A percentile compares a stretch with the other conserved stretches of the same genome.
These are phyloP conservation scores for Sporodiniella umbellata DNA, from an alignment of 371 early-diverging fungal genomes.

Conservation along the genomic window DNA sequence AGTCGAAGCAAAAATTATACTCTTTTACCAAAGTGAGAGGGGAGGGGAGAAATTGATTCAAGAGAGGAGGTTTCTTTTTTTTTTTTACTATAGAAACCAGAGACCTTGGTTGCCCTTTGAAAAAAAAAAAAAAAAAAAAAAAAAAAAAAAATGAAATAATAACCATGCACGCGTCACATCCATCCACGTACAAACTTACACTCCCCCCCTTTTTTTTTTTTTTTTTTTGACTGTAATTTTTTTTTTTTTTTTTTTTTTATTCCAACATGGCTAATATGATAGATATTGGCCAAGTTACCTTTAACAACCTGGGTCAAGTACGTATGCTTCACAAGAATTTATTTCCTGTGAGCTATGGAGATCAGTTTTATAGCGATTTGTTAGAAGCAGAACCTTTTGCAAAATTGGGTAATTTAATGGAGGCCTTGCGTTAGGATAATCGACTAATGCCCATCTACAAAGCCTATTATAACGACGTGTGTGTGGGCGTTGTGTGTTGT, in stretches of 20 bases:
- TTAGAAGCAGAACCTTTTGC: constrained; percentile 69
- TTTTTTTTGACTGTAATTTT: not conserved
- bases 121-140: no score
- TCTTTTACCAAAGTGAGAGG: no score
- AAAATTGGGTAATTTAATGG: constrained; percentile 68
- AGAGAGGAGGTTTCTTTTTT: no score
- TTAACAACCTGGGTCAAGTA: constrained; percentile 68
- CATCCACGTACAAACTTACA: no score
- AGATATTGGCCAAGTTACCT: constrained; percentile 63
- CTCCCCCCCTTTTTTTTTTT: no score
- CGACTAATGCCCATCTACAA: no score
- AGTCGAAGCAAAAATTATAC: not conserved
- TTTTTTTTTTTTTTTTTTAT: not conserved
- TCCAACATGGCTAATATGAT: constrained; percentile 1
- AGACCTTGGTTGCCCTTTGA: no score
- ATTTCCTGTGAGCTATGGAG: constrained; percentile 86
- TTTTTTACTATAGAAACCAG: no score
- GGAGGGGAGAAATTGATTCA: no score
- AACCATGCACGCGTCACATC: no score
- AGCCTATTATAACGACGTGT: constrained; percentile 73
- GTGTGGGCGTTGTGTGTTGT: constrained; percentile 90
- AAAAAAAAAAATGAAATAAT: no score
- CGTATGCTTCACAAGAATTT: constrained; percentile 74
- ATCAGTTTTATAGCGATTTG: constrained; percentile 78
- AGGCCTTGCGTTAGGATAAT: no score